Evolutionary conservation across 2,329 filamentous ascomycete genomes (phyloP), one percentile per base, ranked within the genome.

Genomic region (Plenodomus biglobosus): DNA sequence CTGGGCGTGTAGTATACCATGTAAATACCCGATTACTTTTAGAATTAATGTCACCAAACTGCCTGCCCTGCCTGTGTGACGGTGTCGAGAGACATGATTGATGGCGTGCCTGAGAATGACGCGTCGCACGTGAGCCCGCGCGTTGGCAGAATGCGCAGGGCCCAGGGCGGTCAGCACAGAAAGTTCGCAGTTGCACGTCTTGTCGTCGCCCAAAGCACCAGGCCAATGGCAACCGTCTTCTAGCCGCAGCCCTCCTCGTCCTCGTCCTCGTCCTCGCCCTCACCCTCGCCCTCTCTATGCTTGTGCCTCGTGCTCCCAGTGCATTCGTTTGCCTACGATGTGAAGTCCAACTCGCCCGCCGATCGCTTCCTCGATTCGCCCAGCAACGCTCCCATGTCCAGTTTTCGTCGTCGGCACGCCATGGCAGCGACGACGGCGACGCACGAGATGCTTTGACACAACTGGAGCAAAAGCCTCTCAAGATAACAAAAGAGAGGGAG

Each of bases 261-360:
- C n/a, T n/a, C n/a, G n/a, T n/a, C n/a, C n/a, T n/a, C n/a, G n/a
- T 30, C 32, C 38, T 42, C 22, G 34, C 34, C 8, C 24, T 20
- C 38, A 19, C 27, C 32, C 40, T 20, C 47, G 42, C 32, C 40
- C 54, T 57, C 61, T 58, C 54, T 59, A 73, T 73, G 71, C 66
- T 72, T 62, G 64, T 65, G 44, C 59, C 61, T 45, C 63, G 65
- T 53, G 59, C 65, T 46, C 62, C 68, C 47, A 59, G 61, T 58
- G 69, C 69, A 56, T 71, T 69, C 44, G 58, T 73, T 56, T 73
- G 70, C 65, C 52, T 73, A 36, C 66, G 66, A 56, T 73, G 71
- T 65, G 67, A 71, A 57, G 60, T 71, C 35, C 59, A 56, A 44
- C 57, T 60, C 43, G 59, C 55, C 43, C 64, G 59, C 16, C 56